phyloP scores from a whole-genome alignment of 352 stramenopile species.

The Globisporangium cederbergense region DNA sequence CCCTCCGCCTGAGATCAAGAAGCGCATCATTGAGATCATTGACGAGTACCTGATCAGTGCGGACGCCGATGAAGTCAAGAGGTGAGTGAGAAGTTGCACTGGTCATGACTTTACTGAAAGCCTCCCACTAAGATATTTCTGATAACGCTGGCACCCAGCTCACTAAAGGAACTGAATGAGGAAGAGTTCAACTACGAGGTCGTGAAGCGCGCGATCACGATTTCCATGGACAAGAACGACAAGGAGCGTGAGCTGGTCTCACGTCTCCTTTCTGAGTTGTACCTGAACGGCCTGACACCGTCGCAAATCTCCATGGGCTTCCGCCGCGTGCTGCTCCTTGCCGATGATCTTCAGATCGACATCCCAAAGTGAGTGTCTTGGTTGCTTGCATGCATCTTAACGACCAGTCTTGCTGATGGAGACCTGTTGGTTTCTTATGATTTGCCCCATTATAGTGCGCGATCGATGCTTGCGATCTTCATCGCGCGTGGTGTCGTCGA shows the following conservation, averaged over 20 bases:
- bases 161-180: constrained; percentile 61
- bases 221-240: constrained; percentile 93
- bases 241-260: constrained; percentile 92
- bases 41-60: constrained; percentile 87
- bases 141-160: constrained; percentile 25
- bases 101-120: not conserved
- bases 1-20: constrained; percentile 82
- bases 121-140: not conserved
- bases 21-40: constrained; percentile 87
- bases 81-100: constrained; percentile 27
- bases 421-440: not conserved
- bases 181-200: constrained; percentile 89
- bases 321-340: constrained; percentile 93
- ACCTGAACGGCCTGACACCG: constrained; percentile 83
- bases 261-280: constrained; percentile 91
- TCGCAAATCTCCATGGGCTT: constrained; percentile 91
- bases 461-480: constrained; percentile 95
- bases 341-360: constrained; percentile 96
- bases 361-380: constrained; percentile 68
- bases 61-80: constrained; percentile 89
- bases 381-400: not conserved
- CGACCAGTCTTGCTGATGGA: not conserved
- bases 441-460: constrained; percentile 31
- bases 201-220: constrained; percentile 94
- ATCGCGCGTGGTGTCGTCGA: constrained; percentile 97